Conservation (phyloP, 2,329 filamentous ascomycete genomes). For the Fusarium sulawesiense region DNA sequence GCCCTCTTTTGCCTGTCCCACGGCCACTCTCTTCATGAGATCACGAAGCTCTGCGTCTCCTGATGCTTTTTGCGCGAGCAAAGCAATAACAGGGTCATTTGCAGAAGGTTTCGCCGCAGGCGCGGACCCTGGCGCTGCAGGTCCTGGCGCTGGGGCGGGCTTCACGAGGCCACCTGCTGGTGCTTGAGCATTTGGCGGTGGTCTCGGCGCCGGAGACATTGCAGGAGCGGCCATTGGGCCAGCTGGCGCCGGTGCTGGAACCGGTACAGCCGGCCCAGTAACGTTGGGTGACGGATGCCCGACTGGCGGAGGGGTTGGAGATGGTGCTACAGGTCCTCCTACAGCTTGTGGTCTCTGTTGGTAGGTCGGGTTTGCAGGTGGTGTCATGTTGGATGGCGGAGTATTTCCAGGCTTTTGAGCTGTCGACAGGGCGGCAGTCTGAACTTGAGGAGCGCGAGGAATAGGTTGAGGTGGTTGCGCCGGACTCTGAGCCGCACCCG, state of each 20-base stretch:
- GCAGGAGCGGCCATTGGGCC: slow-evolving; percentile 37
- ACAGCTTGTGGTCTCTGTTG: slow-evolving; percentile 31
- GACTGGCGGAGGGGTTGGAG: slow-evolving; percentile 37
- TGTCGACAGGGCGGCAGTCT: slow-evolving; percentile 17
- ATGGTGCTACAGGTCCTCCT: slow-evolving; percentile 33
- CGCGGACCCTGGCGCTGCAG: slow-evolving; percentile 18
- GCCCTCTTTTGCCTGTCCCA: slow-evolving; percentile 75
- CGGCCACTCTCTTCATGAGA: slow-evolving; percentile 85
- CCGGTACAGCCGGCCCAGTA: slow-evolving; percentile 31
- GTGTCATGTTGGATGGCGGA: slow-evolving; percentile 26
- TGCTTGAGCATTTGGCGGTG: slow-evolving; percentile 28
- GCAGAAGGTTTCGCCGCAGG: slow-evolving; percentile 44
- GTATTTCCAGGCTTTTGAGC: slow-evolving; percentile 30
- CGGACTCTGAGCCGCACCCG: slow-evolving; percentile 30
- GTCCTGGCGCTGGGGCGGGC: slow-evolving; percentile 25
- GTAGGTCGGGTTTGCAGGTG: slow-evolving; percentile 36
- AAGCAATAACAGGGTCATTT: slow-evolving; percentile 83
- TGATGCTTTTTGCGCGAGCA: slow-evolving; percentile 79
- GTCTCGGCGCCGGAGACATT: slow-evolving; percentile 44
- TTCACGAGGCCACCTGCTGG: slow-evolving; percentile 33
- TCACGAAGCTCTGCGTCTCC: slow-evolving; percentile 78
- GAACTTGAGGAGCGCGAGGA: slow-evolving; percentile 28
- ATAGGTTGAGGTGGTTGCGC: slow-evolving; percentile 33
- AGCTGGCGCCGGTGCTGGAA: slow-evolving; percentile 42
- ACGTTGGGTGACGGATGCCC: slow-evolving; percentile 41